Evolutionary conservation across 228 moss, liverwort and hornwort species (phyloP), one percentile per base, ranked within the genome.

Genomic region (Sphagnum magellanicum): DNA sequence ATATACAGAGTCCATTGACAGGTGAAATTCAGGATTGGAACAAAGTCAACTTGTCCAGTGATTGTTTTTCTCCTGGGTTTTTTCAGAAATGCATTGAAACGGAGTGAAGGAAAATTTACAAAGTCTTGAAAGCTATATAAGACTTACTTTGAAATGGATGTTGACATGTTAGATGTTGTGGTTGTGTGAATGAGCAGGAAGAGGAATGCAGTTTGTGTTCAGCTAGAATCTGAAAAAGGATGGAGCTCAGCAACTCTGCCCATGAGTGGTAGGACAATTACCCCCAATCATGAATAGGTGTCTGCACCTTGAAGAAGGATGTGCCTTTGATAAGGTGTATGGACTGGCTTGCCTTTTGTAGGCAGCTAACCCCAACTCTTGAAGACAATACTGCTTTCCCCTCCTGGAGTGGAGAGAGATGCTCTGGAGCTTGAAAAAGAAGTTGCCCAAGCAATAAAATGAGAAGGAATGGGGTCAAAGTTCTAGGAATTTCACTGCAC

Each of bases 161-260:
- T 32, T 32, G 32, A 32, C 32, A 32, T 32, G 32, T 32, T 32
- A 32, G 32, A 32, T 32, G 32, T 32, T 32, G 32, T 32, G 32
- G 32, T 32, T 32, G 32, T 32, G 32, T 79, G 64, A 13, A 61
- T 72, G 71, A 68, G 75, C 80, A 86, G 86, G 80, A 80, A 5
- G 86, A 86, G 51, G 83, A 86, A 62, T 78, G 86, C 55, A 86
- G 86, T 66, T 52, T 83, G 52, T 76, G 77, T 86, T 65, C 86
- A 86, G 73, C 76, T 86, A 64, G 86, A 86, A 67, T 79, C 69
- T 52, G 86, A 86, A 72, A 72, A 80, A 46, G 79, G 76, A 65
- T 73, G 83, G 77, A 69, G 79, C 52, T 67, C 73, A 59, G 62
- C 61, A 59, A 72, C 69, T 46, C 74, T 77, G 52, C 57, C 71